Base-by-base conservation (phyloP, 2,329 filamentous ascomycete genomes). In the Phyllosticta citrichinensis region DNA sequence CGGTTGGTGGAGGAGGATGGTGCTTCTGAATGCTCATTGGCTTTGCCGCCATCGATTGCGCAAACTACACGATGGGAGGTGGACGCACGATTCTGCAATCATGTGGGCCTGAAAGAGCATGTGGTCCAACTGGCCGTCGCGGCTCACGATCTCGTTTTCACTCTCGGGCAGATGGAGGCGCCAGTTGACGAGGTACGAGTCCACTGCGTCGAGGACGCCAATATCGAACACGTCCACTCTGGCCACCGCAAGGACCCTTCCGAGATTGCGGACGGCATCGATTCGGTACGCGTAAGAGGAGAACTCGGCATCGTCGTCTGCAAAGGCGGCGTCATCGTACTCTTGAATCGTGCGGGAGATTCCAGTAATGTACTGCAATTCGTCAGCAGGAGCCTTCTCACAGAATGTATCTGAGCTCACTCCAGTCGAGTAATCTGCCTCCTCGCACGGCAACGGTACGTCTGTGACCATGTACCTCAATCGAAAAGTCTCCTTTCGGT, bases 71-170 rank as follows among this genome's bases (percentile, higher is more conserved):
- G 8, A 19, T n/a, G 33, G 30, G 3, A 22, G 24, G 10, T 11
- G n/a, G 12, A 65, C 69, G 63, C 65, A 72, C 70, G 71, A 68
- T 59, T 83, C 77, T 58, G 82, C 79, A 67, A 96, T 89, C 84
- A 95, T 93, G 64, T 89, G 87, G 0, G 89, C 91, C 71, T 95
- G 90, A 75, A 96, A 96, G 74, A 96, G 86, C 82, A 96, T 87
- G 74, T 96, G 90, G 70, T 97, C 92, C 11, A 92, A 47, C 20
- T 84, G 81, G 33, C 89, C 87, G 66, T 87, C 83, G 64, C 83
- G 81, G 62, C 84, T 82, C 58, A 95, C 77, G 19, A 88, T 78
- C 63, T 89, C 83, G 60, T 80, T 80, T 74, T 95, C 95, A 14
- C 80, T 80, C 17, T 81, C 78, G 0, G 92, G 91, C 0, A 96